These are phyloP conservation scores for Trichophyton simii DNA, from an alignment of 2,329 filamentous ascomycete genomes.

Conservation along the genomic window DNA sequence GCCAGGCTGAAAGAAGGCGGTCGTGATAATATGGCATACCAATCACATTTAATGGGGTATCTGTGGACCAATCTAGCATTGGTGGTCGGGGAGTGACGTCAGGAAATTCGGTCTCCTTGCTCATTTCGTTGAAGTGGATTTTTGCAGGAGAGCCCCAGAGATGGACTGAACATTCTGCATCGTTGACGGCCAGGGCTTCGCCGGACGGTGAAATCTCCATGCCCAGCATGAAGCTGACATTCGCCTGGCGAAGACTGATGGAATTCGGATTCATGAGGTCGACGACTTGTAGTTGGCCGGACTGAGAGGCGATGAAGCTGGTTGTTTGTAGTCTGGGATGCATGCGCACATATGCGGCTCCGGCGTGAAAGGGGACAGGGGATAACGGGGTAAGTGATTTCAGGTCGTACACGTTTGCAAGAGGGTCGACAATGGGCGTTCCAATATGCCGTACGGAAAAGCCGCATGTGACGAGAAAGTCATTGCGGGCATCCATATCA, in stretches of 20 bases:
- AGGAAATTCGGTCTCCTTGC: slow-evolving; percentile 64
- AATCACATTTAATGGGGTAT: slow-evolving; percentile 70
- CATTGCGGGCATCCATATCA: slow-evolving; percentile 93
- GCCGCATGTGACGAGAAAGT: slow-evolving; percentile 90
- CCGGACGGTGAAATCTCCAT: slow-evolving; percentile 82
- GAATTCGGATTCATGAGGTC: slow-evolving; percentile 90
- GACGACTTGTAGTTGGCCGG: slow-evolving; percentile 87
- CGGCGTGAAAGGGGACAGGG: slow-evolving; percentile 82
- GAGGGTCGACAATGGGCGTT: slow-evolving; percentile 72
- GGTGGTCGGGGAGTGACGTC: slow-evolving; percentile 52
- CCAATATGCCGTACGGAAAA: slow-evolving; percentile 73
- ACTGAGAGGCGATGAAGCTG: slow-evolving; percentile 82
- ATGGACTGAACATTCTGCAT: slow-evolving; percentile 65
- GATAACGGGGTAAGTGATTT: slow-evolving; percentile 80
- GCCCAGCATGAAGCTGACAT: slow-evolving; percentile 62
- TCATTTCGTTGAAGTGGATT: slow-evolving; percentile 73
- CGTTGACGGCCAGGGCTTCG: slow-evolving; percentile 69
- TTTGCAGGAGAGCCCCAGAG: slow-evolving; percentile 82
- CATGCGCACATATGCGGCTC: slow-evolving; percentile 90
- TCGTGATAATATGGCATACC: slow-evolving; percentile 94
- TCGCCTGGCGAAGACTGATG: slow-evolving; percentile 71
- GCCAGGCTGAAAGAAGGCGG: slow-evolving; percentile 76
- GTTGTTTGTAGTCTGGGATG: slow-evolving; percentile 93
- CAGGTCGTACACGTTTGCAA: slow-evolving; percentile 91
- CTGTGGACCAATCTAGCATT: slow-evolving; percentile 55